phyloP scores from a whole-genome alignment of 2,329 filamentous ascomycete genomes.

The Penicillium fuscoglaucum region DNA sequence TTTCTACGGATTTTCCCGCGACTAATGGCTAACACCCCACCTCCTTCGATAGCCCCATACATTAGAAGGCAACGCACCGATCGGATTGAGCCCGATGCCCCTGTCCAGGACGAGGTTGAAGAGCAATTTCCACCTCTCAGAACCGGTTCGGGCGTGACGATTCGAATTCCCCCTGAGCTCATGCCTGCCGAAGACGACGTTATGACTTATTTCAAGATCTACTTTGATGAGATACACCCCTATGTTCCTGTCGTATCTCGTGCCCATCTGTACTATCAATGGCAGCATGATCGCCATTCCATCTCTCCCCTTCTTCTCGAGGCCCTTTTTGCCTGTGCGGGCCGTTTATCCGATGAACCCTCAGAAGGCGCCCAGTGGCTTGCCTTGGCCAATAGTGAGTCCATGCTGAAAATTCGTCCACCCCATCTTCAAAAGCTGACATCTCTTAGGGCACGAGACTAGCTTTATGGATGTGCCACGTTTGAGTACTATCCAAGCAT shows the following conservation, averaged over 20 bases:
- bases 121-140: slow-evolving; percentile 67
- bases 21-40: slow-evolving; percentile 9
- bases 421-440: slow-evolving; percentile 29
- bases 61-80: slow-evolving; percentile 64
- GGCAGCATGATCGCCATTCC: slow-evolving; percentile 76
- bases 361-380: slow-evolving; percentile 90
- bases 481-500: slow-evolving; percentile 85
- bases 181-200: slow-evolving; percentile 87
- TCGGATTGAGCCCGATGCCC: slow-evolving; percentile 54
- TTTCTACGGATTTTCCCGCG: neutral
- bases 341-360: slow-evolving; percentile 78
- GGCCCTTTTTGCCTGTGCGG: slow-evolving; percentile 86
- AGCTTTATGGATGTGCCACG: slow-evolving; percentile 91
- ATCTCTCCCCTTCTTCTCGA: slow-evolving; percentile 89
- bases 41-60: slow-evolving; percentile 67
- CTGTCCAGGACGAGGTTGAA: slow-evolving; percentile 67
- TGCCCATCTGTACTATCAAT: slow-evolving; percentile 80
- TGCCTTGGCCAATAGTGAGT: slow-evolving; percentile 77
- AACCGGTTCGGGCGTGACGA: slow-evolving; percentile 69
- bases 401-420: neutral
- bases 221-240: slow-evolving; percentile 86
- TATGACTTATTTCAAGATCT: slow-evolving; percentile 83
- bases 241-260: slow-evolving; percentile 90
- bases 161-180: slow-evolving; percentile 85
- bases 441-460: slow-evolving; percentile 72